phyloP scores from a whole-genome alignment of 768 basidiomycete genomes.

The Psilocybe subaeruginosa region DNA sequence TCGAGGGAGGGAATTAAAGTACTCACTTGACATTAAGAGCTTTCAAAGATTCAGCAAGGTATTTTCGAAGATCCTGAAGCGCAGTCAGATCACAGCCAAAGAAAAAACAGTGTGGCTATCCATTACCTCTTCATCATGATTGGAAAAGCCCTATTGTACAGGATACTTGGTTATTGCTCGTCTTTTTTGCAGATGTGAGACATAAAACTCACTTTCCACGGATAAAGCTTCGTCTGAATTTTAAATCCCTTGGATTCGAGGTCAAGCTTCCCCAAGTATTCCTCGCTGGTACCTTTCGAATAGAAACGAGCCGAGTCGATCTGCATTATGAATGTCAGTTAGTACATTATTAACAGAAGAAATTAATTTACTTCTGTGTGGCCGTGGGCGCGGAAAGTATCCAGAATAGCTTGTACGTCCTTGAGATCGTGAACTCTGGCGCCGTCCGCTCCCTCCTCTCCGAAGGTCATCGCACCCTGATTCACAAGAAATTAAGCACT shows the following conservation, averaged over 20 bases:
- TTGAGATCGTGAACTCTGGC: conserved; percentile 52
- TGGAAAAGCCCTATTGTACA: conserved; percentile 17
- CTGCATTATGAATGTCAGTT: conserved; percentile 19
- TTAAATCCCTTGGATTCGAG: conserved; percentile 53
- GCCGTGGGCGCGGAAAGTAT: conserved; percentile 56
- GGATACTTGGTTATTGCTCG: background rate
- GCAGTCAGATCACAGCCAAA: too few species aligned
- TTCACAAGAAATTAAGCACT: background rate
- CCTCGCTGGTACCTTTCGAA: conserved; percentile 57
- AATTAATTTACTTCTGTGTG: conserved; percentile 46
- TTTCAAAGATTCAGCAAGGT: conserved; percentile 49
- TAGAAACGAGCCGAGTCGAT: conserved; percentile 58
- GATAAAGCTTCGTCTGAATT: conserved; percentile 64
- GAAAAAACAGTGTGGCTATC: conserved; percentile 26
- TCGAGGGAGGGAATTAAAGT: conserved; percentile 2
- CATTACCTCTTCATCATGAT: conserved; percentile 34
- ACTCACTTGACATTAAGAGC: conserved; percentile 47
- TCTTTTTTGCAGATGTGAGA: background rate
- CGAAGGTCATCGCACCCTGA: conserved; percentile 62
- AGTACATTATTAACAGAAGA: background rate
- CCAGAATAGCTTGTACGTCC: conserved; percentile 54
- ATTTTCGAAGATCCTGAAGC: conserved; percentile 43
- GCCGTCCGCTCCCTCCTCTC: conserved; percentile 48
- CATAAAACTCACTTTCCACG: conserved; percentile 29
- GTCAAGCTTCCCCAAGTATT: conserved; percentile 52